A percentile compares a stretch with the other conserved stretches of the same genome.
phyloP scores from a whole-genome alignment of 805 yeast genomes.

The Suhomyces kilbournensis region DNA sequence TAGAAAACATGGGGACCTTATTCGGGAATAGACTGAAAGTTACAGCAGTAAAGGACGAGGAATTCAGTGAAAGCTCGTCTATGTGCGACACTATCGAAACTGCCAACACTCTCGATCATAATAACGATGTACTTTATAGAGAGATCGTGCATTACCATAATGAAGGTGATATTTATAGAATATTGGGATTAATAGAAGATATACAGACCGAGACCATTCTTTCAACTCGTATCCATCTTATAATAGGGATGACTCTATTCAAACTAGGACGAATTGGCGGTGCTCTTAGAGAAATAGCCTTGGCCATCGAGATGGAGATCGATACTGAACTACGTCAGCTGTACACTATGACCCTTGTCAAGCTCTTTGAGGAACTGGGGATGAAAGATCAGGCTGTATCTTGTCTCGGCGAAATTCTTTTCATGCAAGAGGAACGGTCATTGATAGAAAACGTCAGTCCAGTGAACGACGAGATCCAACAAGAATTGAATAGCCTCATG shows the following conservation, averaged over 20 bases:
- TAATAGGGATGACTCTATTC: constrained; percentile 19
- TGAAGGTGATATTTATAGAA: constrained; percentile 14
- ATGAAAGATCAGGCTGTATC: constrained; percentile 8
- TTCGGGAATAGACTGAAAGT: neutral
- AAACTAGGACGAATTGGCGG: constrained; percentile 21
- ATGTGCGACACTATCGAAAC: neutral
- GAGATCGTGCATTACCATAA: constrained; percentile 6
- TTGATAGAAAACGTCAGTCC: neutral
- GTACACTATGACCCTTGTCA: constrained; percentile 13
- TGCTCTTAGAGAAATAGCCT: constrained; percentile 23
- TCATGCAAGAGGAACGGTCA: constrained; percentile 2
- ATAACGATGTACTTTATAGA: neutral
- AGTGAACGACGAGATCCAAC: neutral
- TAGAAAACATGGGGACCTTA: constrained; percentile 2
- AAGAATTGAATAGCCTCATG: neutral
- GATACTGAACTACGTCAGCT: constrained; percentile 13
- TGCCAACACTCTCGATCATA: neutral
- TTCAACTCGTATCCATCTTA: constrained; percentile 12
- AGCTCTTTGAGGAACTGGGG: constrained; percentile 15
- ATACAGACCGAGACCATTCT: constrained; percentile 3
- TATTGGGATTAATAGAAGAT: constrained; percentile 14
- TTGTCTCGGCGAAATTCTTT: constrained; percentile 13
- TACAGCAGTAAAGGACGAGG: neutral
- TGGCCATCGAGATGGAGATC: constrained; percentile 22
- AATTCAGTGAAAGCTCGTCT: neutral